Conservation (phyloP, 306 rosid genomes). For the Astragalus glycyphyllos region DNA sequence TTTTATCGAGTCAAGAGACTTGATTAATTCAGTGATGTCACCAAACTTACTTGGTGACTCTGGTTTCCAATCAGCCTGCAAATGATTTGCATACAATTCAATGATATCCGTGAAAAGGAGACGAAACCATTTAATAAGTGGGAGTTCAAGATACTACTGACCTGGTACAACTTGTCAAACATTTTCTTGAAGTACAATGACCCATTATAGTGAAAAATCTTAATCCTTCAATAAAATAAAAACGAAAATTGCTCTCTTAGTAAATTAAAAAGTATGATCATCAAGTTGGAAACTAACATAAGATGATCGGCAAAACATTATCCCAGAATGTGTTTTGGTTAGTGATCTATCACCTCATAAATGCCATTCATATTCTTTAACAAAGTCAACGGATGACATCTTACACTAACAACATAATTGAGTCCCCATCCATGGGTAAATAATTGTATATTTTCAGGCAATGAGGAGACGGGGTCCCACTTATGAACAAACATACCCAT, state of each 20-base stretch:
- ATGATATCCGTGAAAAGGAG: conserved; percentile 12
- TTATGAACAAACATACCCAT: conserved; percentile 65
- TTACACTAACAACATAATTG: conserved; percentile 24
- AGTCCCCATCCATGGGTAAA: neutral
- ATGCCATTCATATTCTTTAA: conserved; percentile 19
- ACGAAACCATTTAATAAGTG: conserved; percentile 2
- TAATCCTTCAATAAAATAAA: conserved; percentile 59
- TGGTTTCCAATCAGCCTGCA: conserved; percentile 94
- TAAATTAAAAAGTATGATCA: conserved; percentile 11
- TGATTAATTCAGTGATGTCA: conserved; percentile 66
- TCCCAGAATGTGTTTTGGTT: conserved; percentile 13
- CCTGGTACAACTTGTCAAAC: conserved; percentile 96
- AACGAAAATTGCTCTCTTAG: conserved; percentile 1
- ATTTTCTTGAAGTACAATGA: conserved; percentile 81
- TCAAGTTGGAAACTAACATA: conserved; percentile 35
- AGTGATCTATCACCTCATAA: conserved; percentile 9
- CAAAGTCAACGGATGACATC: conserved; percentile 33
- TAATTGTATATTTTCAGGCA: conserved; percentile 27
- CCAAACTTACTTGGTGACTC: conserved; percentile 71
- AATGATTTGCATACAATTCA: conserved; percentile 33
- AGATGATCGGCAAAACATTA: conserved; percentile 31
- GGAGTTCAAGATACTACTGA: conserved; percentile 48
- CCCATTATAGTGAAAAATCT: conserved; percentile 85
- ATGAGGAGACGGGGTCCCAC: conserved; percentile 21
- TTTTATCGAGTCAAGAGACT: conserved; percentile 63